Conservation (phyloP, 495 filamentous ascomycete genomes). For the Cairneyella variabilis region DNA sequence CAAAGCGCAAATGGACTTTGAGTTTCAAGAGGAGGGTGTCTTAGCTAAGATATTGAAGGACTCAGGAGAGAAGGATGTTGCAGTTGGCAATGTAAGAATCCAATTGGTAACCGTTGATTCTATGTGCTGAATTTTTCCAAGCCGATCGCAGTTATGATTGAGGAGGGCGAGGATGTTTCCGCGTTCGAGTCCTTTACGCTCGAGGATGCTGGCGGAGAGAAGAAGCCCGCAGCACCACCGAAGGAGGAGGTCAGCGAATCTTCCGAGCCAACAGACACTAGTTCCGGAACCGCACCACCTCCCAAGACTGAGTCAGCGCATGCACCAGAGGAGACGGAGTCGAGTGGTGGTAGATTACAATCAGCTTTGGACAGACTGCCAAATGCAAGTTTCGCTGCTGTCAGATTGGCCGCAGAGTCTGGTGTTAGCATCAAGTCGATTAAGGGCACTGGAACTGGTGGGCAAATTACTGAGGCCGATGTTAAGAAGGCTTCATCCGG, state of each 20-base stretch:
- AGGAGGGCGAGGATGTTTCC: constrained; percentile 79
- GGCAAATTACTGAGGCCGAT: constrained; percentile 87
- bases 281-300: constrained; percentile 54
- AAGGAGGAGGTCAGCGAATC: constrained; percentile 61
- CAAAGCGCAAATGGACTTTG: constrained; percentile 99
- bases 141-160: constrained; percentile 95
- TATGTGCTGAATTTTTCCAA: constrained; percentile 43
- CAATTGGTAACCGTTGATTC: constrained; percentile 19
- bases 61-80: constrained; percentile 87
- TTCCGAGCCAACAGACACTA: constrained; percentile 50
- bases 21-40: constrained; percentile 97
- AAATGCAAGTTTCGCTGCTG: constrained; percentile 67
- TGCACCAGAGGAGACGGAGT: constrained; percentile 70
- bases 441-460: constrained; percentile 84
- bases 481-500: constrained; percentile 68
- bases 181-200: constrained; percentile 86
- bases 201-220: constrained; percentile 86
- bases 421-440: constrained; percentile 73
- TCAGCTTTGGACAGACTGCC: constrained; percentile 77
- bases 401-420: constrained; percentile 79
- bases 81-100: constrained; percentile 85
- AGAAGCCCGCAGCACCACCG: constrained; percentile 56
- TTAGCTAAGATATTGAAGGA: constrained; percentile 95
- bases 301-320: constrained; percentile 51
- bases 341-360: constrained; percentile 73